Evolutionary conservation across 257 asterid species (phyloP).

Genomic region (Echites panduratus): DNA sequence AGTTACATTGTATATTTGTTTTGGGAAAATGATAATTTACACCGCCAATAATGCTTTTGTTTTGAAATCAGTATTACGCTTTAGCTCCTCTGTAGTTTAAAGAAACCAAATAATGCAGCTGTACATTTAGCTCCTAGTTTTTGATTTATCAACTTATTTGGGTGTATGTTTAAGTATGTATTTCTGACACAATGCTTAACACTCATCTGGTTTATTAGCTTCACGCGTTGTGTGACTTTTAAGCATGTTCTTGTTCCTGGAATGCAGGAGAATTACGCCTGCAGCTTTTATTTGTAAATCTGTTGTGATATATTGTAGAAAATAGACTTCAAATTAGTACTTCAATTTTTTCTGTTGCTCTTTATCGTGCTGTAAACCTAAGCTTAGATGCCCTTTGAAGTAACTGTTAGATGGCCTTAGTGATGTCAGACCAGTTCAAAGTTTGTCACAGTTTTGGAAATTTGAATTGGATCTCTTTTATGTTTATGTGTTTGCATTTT

Average conservation of each 20-base stretch:
- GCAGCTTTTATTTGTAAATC: background rate
- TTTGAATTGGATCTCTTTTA: background rate
- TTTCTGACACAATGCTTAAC: background rate
- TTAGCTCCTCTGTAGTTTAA: background rate
- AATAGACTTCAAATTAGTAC: background rate
- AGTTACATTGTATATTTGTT: slow-evolving; percentile 36
- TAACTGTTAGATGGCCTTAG: background rate
- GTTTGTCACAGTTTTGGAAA: background rate
- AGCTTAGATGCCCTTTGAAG: background rate
- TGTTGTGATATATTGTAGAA: background rate
- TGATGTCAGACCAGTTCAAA: background rate
- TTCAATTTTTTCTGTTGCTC: background rate
- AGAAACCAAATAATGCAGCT: background rate
- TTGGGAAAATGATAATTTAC: slow-evolving; percentile 20
- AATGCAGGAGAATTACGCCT: background rate
- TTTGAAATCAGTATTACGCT: background rate
- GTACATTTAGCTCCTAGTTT: background rate
- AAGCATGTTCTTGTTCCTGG: background rate
- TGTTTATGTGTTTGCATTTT: no score
- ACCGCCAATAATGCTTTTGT: background rate
- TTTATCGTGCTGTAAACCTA: background rate
- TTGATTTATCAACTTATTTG: background rate
- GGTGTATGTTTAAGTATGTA: background rate
- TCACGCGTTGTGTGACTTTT: background rate
- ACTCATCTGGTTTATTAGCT: background rate